phyloP scores from a whole-genome alignment of 495 filamentous ascomycete genomes.

The Penicillium chermesinum region DNA sequence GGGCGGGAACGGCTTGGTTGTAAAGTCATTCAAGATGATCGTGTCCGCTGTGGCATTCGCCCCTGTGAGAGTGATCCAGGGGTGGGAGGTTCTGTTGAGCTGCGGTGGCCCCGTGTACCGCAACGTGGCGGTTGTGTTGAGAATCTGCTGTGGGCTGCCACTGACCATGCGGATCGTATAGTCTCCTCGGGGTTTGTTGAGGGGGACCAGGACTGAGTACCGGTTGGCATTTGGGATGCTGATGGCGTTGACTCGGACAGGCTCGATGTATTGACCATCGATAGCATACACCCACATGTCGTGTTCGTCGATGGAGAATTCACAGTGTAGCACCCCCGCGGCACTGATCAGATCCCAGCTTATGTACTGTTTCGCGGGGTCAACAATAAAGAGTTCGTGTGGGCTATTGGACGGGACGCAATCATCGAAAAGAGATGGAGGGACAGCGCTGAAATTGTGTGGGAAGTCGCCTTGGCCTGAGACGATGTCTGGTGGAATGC shows the following conservation, averaged over 20 bases:
- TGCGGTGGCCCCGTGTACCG: constrained; percentile 19
- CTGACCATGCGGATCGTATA: constrained; percentile 37
- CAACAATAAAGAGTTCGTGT: constrained; percentile 24
- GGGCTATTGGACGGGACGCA: constrained; percentile 29
- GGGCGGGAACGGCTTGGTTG: constrained; percentile 38
- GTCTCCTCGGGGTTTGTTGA: constrained; percentile 28
- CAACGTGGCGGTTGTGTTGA: constrained; percentile 30
- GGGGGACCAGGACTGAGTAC: constrained; percentile 35
- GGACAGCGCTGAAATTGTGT: constrained; percentile 19
- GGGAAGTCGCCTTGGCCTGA: constrained; percentile 15
- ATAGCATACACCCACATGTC: constrained; percentile 39
- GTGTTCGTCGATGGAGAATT: constrained; percentile 39
- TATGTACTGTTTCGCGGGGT: constrained; percentile 19
- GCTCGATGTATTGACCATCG: constrained; percentile 38
- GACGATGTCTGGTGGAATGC: constrained; percentile 17
- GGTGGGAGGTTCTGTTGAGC: constrained; percentile 17
- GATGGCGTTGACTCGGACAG: constrained; percentile 29
- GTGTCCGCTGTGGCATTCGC: constrained; percentile 28
- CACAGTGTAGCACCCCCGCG: constrained; percentile 19
- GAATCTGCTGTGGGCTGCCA: constrained; percentile 29
- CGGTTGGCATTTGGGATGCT: constrained; percentile 27
- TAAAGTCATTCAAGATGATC: constrained; percentile 33
- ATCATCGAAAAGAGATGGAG: constrained; percentile 24
- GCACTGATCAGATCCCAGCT: constrained; percentile 32
- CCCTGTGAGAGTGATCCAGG: constrained; percentile 41